A percentile compares a stretch with the other conserved stretches of the same genome.
These are phyloP conservation scores for Fusarium xyrophilum DNA, from an alignment of 2,329 filamentous ascomycete genomes.

Conservation along the genomic window DNA sequence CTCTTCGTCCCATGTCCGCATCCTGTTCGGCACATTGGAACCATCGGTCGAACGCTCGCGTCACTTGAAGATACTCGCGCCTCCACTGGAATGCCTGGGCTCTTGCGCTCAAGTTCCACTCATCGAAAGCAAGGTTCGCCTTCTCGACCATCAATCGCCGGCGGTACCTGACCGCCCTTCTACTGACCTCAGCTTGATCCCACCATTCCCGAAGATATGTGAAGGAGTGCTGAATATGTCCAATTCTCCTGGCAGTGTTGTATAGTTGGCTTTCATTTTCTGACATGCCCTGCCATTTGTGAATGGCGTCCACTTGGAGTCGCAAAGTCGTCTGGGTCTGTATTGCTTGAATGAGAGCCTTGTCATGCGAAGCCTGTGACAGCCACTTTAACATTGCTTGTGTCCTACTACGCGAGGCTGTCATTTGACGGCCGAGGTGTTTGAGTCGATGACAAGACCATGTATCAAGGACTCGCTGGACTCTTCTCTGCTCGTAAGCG, in stretches of 20 bases:
- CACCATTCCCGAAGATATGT: conserved; percentile 44
- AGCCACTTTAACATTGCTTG: conserved; percentile 38
- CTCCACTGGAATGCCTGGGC: conserved; percentile 46
- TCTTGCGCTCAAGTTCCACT: conserved; percentile 47
- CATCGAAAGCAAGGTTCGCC: conserved; percentile 33
- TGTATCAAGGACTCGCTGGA: conserved; percentile 33
- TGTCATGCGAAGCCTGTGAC: conserved; percentile 16
- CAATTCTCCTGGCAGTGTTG: conserved; percentile 26
- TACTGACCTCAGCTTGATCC: conserved; percentile 41
- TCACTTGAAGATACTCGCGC: conserved; percentile 44
- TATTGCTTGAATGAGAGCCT: conserved; percentile 29
- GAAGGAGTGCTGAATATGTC: conserved; percentile 33
- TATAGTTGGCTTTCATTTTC: conserved; percentile 7
- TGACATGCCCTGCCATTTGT: conserved; percentile 35
- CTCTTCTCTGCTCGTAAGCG: conserved; percentile 31
- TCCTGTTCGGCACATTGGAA: conserved; percentile 27
- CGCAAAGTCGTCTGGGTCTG: conserved; percentile 22
- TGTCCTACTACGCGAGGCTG: conserved; percentile 23
- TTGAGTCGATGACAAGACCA: conserved; percentile 42
- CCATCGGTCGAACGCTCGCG: conserved; percentile 44
- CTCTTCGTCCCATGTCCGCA: conserved; percentile 31
- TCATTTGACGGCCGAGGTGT: conserved; percentile 31
- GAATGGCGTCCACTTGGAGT: conserved; percentile 22
- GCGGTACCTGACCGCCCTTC: conserved; percentile 37
- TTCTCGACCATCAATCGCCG: conserved; percentile 32